Evolutionary conservation across 805 yeast species (phyloP), one percentile per base, ranked within the genome.

Genomic region (Ogataea methanolica): DNA sequence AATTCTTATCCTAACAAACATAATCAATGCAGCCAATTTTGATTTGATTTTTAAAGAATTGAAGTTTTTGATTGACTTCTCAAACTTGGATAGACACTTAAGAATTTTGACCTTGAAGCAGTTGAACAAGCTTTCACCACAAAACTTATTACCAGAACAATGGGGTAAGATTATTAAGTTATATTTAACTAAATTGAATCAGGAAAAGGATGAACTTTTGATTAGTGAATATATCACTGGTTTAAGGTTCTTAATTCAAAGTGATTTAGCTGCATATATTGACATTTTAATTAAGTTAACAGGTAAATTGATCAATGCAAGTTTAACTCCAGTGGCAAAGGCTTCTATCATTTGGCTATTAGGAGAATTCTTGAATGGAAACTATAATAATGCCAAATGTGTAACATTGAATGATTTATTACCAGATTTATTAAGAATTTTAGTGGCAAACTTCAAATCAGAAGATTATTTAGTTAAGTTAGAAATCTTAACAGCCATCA

Each of bases 271-370:
- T 31, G 72, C 69, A 19, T 78, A 87, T 49, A 64, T 79, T 33
- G 73, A 74, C 33, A 77, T 84, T 1, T 75, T 85, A 14, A 72
- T 79, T 31, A 74, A 76, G 45, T 67, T 88, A 16, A 52, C 60
- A 9, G 62, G 66, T 4, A 62, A 59, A 42, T 43, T 68, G 33
- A 42, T 61, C 33, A 55, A 38, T 37, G 54, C 45, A 17, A 46
- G 43, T 14, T 49, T 57, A 22, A 50, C 58, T 9, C 43, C 60
- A 17, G 49, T 56, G 16, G 95, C 98, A 0, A 79, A 82, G 54
- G 89, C 96, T 1, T 85, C 92, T 41, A 82, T 91, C 11, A 74
- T 92, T 6, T 94, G 98, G 98, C 73, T 92, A 9, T 76, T 92
- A 44, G 97, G 98, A 5, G 97, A 94, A 59, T 84, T 83, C 60